These are phyloP conservation scores for Cymbopogon flexuosus DNA, from an alignment of 202 grass and related monocot genomes.

Conservation along the genomic window DNA sequence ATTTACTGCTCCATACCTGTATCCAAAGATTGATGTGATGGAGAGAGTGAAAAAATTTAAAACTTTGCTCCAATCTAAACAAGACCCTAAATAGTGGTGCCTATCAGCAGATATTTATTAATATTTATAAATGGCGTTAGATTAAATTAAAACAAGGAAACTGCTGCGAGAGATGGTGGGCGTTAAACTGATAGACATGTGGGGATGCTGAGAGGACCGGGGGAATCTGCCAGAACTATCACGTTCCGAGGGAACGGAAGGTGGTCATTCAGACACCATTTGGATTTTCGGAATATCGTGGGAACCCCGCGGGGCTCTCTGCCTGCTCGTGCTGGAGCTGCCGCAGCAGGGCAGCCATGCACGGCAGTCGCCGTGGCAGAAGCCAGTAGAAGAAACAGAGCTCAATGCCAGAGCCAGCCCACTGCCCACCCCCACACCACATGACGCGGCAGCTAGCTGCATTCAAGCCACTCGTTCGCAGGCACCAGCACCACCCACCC, in stretches of 20 bases:
- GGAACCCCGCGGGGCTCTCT: constrained; percentile 3
- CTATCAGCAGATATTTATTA: no score
- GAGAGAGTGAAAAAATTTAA: no score
- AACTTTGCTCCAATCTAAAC: no score
- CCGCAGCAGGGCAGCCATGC: background rate
- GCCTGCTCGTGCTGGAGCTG: background rate
- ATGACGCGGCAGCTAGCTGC: background rate
- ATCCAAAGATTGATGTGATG: no score
- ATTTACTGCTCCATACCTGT: no score
- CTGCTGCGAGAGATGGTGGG: background rate
- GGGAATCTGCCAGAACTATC: constrained; percentile 85
- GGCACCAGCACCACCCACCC: background rate
- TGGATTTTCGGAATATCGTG: constrained; percentile 34
- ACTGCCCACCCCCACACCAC: background rate
- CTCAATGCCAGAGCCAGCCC: constrained; percentile 6
- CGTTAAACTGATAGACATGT: background rate
- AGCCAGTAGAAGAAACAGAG: constrained; percentile 41
- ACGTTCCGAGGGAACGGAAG: constrained; percentile 62
- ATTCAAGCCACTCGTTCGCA: background rate
- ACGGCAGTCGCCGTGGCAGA: constrained; percentile 2
- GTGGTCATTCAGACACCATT: constrained; percentile 35
- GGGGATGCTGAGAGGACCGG: constrained; percentile 39
- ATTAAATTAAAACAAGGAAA: background rate
- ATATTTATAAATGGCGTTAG: no score
- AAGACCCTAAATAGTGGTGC: no score